A percentile compares a stretch with the other conserved stretches of the same genome.
phyloP scores from a whole-genome alignment of 2,329 filamentous ascomycete species.

The Pestalotiopsis sp. region DNA sequence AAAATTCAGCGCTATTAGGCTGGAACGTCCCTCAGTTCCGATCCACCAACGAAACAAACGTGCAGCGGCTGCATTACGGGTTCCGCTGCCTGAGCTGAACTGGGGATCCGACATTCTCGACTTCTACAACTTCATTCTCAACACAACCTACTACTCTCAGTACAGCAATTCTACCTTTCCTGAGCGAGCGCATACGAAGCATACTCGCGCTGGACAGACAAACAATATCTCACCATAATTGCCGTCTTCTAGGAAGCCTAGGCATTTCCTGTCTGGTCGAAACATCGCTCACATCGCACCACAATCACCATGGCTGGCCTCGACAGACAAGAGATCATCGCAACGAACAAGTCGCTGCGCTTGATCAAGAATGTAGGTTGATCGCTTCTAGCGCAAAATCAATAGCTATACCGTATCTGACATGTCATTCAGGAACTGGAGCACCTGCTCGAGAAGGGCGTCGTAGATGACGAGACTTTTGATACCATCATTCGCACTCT shows the following conservation, averaged over 20 bases:
- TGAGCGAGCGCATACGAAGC: not conserved
- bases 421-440: constrained; percentile 76
- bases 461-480: constrained; percentile 77
- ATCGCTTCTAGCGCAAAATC: not conserved
- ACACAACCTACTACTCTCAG: not conserved
- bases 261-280: not conserved
- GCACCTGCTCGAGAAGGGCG: constrained; percentile 79
- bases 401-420: constrained; percentile 18
- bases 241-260: not conserved
- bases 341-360: constrained; percentile 83
- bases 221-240: not conserved
- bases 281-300: not conserved
- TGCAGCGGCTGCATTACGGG: not conserved
- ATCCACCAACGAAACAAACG: not conserved
- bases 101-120: not conserved
- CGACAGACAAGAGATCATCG: constrained; percentile 63
- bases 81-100: not conserved
- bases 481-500: constrained; percentile 75
- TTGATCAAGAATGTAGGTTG: constrained; percentile 79
- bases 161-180: not conserved
- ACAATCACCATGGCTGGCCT: constrained; percentile 45
- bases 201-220: not conserved
- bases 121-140: not conserved
- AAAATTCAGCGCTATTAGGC: not conserved
- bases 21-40: not conserved